Evolutionary conservation across 2,329 filamentous ascomycete species (phyloP).

Genomic region (Fusarium nisikadoi): DNA sequence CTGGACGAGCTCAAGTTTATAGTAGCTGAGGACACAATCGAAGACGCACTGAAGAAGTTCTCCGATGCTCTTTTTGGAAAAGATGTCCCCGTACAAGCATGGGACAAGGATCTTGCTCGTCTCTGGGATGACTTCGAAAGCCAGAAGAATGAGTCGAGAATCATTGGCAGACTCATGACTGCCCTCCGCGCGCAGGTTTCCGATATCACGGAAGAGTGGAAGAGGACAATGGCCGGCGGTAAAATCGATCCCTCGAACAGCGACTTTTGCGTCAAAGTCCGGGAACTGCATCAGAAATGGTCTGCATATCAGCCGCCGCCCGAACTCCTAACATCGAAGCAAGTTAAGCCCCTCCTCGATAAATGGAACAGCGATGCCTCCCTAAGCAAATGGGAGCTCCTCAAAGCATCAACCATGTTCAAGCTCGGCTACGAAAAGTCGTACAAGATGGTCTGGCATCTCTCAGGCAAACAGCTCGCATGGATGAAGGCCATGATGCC

Average conservation of each 20-base stretch:
- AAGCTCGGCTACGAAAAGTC: constrained; percentile 47
- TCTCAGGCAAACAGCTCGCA: constrained; percentile 61
- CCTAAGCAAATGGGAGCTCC: constrained; percentile 57
- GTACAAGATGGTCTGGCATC: constrained; percentile 56
- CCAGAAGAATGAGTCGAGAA: constrained; percentile 40
- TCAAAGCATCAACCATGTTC: constrained; percentile 63
- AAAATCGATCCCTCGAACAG: constrained; percentile 45
- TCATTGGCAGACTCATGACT: constrained; percentile 47
- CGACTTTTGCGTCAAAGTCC: constrained; percentile 45
- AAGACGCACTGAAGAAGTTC: constrained; percentile 51
- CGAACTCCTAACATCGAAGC: constrained; percentile 36
- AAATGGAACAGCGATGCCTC: constrained; percentile 34
- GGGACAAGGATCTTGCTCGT: constrained; percentile 52
- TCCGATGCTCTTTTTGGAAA: constrained; percentile 29
- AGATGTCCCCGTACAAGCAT: constrained; percentile 40
- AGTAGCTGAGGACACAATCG: constrained; percentile 58
- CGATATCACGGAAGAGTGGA: constrained; percentile 50
- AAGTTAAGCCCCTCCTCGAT: constrained; percentile 45
- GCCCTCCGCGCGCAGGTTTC: constrained; percentile 51
- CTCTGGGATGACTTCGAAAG: constrained; percentile 51
- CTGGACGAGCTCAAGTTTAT: constrained; percentile 71
- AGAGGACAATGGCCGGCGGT: constrained; percentile 9
- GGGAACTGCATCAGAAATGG: constrained; percentile 55
- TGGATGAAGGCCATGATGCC: constrained; percentile 55
- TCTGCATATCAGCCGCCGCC: constrained; percentile 52